A percentile compares a stretch with the other conserved stretches of the same genome.
phyloP scores from a whole-genome alignment of 2,329 filamentous ascomycete genomes.

The Penicillium sp. region DNA sequence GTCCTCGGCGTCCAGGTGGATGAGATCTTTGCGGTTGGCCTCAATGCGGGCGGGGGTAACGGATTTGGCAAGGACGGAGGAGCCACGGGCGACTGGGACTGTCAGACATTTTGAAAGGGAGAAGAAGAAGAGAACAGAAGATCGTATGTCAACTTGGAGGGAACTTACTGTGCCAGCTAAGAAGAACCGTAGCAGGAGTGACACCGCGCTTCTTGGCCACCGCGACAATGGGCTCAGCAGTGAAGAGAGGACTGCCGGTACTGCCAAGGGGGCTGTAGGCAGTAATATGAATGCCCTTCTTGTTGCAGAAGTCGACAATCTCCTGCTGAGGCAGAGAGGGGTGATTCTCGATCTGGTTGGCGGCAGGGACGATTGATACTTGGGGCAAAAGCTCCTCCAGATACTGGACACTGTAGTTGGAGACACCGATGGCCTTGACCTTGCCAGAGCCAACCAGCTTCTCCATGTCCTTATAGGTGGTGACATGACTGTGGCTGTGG shows the following conservation, averaged over 20 bases:
- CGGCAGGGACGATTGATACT: slow-evolving; percentile 65
- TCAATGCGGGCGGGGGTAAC: slow-evolving; percentile 47
- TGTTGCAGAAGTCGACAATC: slow-evolving; percentile 56
- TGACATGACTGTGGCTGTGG: slow-evolving; percentile 69
- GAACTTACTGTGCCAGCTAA: slow-evolving; percentile 50
- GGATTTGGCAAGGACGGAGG: slow-evolving; percentile 48
- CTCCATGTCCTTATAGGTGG: slow-evolving; percentile 77
- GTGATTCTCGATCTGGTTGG: slow-evolving; percentile 84
- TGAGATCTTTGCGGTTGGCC: slow-evolving; percentile 42
- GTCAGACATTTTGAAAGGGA: too few species aligned
- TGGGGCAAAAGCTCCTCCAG: slow-evolving; percentile 61
- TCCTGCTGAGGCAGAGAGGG: slow-evolving; percentile 66
- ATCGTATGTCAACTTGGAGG: neutral
- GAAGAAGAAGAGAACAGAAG: too few species aligned
- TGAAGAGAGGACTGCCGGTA: slow-evolving; percentile 49
- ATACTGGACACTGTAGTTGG: slow-evolving; percentile 60
- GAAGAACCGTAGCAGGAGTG: slow-evolving; percentile 43
- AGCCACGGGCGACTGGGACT: slow-evolving; percentile 41
- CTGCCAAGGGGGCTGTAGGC: slow-evolving; percentile 54
- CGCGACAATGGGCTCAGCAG: slow-evolving; percentile 45
- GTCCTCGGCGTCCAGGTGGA: slow-evolving; percentile 44
- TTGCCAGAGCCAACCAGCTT: slow-evolving; percentile 59
- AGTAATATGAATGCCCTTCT: slow-evolving; percentile 57
- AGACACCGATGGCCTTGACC: slow-evolving; percentile 62
- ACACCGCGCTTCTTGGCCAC: slow-evolving; percentile 47